Conservation (phyloP, 345 rosid genomes). For the Hibiscus mutabilis region DNA sequence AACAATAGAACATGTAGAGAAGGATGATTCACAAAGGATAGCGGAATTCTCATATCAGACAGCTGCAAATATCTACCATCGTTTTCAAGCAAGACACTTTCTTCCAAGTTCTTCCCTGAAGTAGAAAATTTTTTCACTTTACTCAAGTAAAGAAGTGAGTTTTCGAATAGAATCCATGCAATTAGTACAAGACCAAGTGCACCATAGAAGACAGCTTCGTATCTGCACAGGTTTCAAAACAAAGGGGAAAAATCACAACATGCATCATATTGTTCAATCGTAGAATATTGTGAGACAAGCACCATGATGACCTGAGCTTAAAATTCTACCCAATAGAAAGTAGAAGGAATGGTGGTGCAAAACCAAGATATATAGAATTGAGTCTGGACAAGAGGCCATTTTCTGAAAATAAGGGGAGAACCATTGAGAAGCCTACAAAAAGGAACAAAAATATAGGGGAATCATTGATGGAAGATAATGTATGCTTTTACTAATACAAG, state of each 20-base stretch:
- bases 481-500: background rate
- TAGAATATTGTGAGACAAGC: background rate
- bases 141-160: slow-evolving; percentile 43
- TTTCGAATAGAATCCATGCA: slow-evolving; percentile 84
- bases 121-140: slow-evolving; percentile 33
- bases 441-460: background rate
- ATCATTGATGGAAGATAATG: background rate
- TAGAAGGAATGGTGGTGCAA: slow-evolving; percentile 85
- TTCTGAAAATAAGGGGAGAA: slow-evolving; percentile 77
- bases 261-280: slow-evolving; percentile 4
- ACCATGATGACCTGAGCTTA: background rate
- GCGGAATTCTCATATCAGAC: slow-evolving; percentile 78
- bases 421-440: slow-evolving; percentile 64
- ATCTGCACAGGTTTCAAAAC: slow-evolving; percentile 38
- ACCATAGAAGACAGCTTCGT: slow-evolving; percentile 89
- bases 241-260: slow-evolving; percentile 15
- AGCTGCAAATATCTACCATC: slow-evolving; percentile 63
- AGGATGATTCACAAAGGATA: slow-evolving; percentile 60
- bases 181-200: slow-evolving; percentile 70
- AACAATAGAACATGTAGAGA: background rate
- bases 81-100: slow-evolving; percentile 34
- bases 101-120: slow-evolving; percentile 31
- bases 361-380: slow-evolving; percentile 81
- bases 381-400: slow-evolving; percentile 63
- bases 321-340: slow-evolving; percentile 74